These are phyloP conservation scores for Marasmius fiardii DNA, from an alignment of 1,284 basidiomycete species.

Conservation along the genomic window DNA sequence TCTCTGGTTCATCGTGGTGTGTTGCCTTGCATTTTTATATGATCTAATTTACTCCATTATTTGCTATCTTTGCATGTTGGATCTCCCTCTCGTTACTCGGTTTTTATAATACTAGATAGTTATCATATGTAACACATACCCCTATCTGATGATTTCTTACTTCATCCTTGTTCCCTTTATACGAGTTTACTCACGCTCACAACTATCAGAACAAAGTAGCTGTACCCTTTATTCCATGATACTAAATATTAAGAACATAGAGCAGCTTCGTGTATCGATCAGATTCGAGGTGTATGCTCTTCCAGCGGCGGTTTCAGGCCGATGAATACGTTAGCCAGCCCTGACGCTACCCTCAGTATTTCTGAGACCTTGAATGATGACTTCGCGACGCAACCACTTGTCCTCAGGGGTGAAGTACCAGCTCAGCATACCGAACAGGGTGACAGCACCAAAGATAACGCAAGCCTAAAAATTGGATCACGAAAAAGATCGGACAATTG, in stretches of 20 bases:
- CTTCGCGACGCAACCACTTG: conserved; percentile 69
- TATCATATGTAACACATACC: conserved; percentile 5
- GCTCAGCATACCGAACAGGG: conserved; percentile 69
- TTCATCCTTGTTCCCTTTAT: neutral
- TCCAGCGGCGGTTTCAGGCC: too few species aligned
- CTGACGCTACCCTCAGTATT: conserved; percentile 23
- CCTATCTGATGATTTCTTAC: neutral
- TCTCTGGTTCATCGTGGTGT: conserved; percentile 7
- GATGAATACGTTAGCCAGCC: neutral
- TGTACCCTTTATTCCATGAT: neutral
- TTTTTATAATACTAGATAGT: neutral
- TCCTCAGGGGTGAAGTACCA: conserved; percentile 78
- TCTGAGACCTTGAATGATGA: conserved; percentile 47
- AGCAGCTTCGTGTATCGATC: too few species aligned
- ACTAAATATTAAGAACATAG: too few species aligned
- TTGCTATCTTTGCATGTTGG: neutral
- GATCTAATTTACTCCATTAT: conserved; percentile 13
- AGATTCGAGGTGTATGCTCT: too few species aligned
- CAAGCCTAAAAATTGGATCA: conserved; percentile 44
- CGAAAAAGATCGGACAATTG: conserved; percentile 6
- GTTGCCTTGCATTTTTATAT: conserved; percentile 5
- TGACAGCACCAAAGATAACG: conserved; percentile 76
- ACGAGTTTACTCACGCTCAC: neutral
- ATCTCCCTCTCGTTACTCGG: neutral
- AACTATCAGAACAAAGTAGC: neutral